Conservation (phyloP, 1,284 basidiomycete genomes). For the Sanghuangporus baumii region DNA sequence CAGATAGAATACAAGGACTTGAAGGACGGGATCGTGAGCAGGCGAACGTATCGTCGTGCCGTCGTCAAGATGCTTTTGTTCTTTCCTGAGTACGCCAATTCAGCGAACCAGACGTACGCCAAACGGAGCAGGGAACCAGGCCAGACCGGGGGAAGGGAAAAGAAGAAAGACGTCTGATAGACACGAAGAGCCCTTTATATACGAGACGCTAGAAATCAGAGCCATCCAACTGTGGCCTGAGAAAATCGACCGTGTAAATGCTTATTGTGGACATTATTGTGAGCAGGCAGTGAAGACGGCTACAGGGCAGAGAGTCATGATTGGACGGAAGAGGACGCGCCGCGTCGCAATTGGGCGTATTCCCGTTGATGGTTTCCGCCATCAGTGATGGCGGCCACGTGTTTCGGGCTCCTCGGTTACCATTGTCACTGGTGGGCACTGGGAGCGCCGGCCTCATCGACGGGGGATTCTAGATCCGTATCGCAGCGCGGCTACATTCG, state of each 20-base stretch:
- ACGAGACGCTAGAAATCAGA: not conserved
- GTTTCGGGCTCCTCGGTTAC: not conserved
- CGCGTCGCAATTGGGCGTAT: not conserved
- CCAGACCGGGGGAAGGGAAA: not conserved
- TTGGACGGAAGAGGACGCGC: not conserved
- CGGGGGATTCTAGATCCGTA: not conserved
- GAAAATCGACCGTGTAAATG: not conserved
- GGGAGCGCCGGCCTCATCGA: not conserved
- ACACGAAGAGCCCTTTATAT: not conserved
- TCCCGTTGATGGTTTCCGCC: not conserved
- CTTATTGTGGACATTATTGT: not conserved
- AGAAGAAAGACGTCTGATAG: not conserved
- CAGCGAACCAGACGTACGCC: not conserved
- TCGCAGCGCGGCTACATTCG: no score
- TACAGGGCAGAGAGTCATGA: not conserved
- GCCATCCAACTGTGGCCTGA: no score
- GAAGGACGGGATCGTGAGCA: not conserved
- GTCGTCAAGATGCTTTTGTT: not conserved
- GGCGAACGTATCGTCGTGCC: not conserved
- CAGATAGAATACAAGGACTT: not conserved
- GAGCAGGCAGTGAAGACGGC: not conserved
- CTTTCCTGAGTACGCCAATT: not conserved
- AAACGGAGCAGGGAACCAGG: not conserved
- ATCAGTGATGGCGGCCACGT: slow-evolving; percentile 1
- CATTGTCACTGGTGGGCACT: not conserved